Conservation (phyloP, 179 eudicot species). For the Amaranthus tricolor region DNA sequence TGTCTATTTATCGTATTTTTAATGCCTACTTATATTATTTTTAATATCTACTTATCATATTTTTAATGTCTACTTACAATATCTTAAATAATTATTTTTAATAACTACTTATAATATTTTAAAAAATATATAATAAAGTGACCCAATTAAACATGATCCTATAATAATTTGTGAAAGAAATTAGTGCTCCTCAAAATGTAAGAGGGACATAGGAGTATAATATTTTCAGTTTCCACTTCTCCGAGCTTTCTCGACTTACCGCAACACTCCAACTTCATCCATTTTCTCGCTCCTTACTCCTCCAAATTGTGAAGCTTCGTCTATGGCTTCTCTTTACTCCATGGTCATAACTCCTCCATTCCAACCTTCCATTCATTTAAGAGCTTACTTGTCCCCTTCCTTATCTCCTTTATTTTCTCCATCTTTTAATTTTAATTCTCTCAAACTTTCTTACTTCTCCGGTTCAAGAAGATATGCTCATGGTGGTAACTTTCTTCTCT, state of each 20-base stretch:
- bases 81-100: too few relatives aligned
- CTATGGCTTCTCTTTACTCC: constrained; percentile 33
- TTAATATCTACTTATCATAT: too few relatives aligned
- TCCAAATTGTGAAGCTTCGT: neutral
- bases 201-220: too few relatives aligned
- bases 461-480: neutral
- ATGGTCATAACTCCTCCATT: constrained; percentile 9
- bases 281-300: neutral
- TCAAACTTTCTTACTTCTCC: constrained; percentile 12
- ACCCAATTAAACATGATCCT: too few relatives aligned
- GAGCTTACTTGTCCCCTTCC: constrained; percentile 1
- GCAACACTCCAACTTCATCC: neutral
- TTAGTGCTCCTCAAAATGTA: too few relatives aligned
- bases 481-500: constrained; percentile 19
- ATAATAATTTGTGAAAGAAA: too few relatives aligned
- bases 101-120: too few relatives aligned
- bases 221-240: too few relatives aligned
- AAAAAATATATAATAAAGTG: too few relatives aligned
- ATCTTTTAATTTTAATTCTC: constrained; percentile 11
- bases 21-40: too few relatives aligned
- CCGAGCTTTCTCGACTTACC: constrained; percentile 11
- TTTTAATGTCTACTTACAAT: too few relatives aligned
- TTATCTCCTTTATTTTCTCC: constrained; percentile 17
- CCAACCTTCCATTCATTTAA: constrained; percentile 20
- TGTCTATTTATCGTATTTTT: too few relatives aligned